Base-by-base conservation (phyloP, 495 filamentous ascomycete genomes). In the Penicillium pancosmium region DNA sequence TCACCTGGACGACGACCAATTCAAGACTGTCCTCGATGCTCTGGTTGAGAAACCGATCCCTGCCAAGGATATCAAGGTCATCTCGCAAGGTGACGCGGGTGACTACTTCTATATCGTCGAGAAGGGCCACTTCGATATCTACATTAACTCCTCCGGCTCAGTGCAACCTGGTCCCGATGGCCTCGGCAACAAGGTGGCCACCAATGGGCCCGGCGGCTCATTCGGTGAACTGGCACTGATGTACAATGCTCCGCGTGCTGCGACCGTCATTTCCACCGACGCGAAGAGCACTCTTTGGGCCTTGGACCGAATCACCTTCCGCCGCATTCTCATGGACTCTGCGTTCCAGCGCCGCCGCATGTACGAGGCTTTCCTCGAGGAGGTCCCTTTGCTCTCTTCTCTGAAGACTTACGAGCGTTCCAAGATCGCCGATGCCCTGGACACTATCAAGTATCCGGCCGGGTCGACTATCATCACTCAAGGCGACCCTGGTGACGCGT, bases 71-170 rank as follows among this genome's bases (percentile, higher is more conserved):
- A 97, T 97, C 74, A 96, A 96, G 77, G 91, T 98, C 55, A 97
- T 98, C 66, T 89, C 87, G 21, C 94, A 98, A 80, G 94, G 94
- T 23, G 94, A 98, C 67, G 89, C 91, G 0, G 94, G 94, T 18
- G 94, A 98, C 69, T 98, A 90, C 80, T 98, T 98, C 75, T 98
- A 98, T 70, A 87, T 98, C 47, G 92, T 98, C 56, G 94, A 98
- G 72, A 86, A 88, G 47, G 94, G 94, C 31, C 79, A 81, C 16
- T 98, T 98, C 65, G 92, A 96, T 66, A 87, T 98, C 55, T 90
- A 94, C 65, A 91, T 98, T 80, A 91, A 97, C 72, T 69, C 78
- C 3, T 79, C 82, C n/a, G 93, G 93, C 53, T 77, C 86, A 7
- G 81, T 96, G 56, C 88, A 94, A 66, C 82, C 92, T 0, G 95